Evolutionary conservation across 257 asterid species (phyloP).

Genomic region (Nicotiana benthamiana): DNA sequence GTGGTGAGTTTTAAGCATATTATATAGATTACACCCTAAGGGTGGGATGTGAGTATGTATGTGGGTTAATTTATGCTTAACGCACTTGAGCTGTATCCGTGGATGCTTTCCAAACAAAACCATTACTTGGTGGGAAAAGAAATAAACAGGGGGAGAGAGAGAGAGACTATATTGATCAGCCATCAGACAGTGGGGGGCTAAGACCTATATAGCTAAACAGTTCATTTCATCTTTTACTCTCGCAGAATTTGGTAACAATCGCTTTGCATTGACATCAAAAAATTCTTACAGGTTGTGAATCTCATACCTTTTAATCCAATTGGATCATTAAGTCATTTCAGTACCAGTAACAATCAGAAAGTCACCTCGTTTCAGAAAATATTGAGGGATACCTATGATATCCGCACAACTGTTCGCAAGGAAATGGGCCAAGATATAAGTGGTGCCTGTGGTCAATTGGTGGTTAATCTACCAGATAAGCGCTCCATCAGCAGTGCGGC

Average conservation of each 20-base stretch:
- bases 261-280: not conserved
- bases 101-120: not conserved
- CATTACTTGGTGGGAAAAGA: not conserved
- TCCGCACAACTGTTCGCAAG: conserved; percentile 84
- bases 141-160: accelerated
- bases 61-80: not conserved
- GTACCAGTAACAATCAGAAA: conserved; percentile 50
- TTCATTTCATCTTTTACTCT: not conserved
- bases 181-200: not conserved
- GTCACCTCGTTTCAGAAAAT: conserved; percentile 65
- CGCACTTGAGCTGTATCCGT: not conserved
- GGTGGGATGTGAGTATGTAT: not conserved
- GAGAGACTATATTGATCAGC: not conserved
- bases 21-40: not conserved
- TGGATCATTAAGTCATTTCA: conserved; percentile 60
- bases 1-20: conserved; percentile 40
- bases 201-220: not conserved
- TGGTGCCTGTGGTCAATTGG: conserved; percentile 98
- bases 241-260: not conserved
- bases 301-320: conserved; percentile 96
- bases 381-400: conserved; percentile 67
- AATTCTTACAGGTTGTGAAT: conserved; percentile 65
- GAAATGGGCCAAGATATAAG: conserved; percentile 99
- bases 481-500: conserved; percentile 23
- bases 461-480: conserved; percentile 41